phyloP scores from a whole-genome alignment of 306 rosid species.

The Glycine soja region DNA sequence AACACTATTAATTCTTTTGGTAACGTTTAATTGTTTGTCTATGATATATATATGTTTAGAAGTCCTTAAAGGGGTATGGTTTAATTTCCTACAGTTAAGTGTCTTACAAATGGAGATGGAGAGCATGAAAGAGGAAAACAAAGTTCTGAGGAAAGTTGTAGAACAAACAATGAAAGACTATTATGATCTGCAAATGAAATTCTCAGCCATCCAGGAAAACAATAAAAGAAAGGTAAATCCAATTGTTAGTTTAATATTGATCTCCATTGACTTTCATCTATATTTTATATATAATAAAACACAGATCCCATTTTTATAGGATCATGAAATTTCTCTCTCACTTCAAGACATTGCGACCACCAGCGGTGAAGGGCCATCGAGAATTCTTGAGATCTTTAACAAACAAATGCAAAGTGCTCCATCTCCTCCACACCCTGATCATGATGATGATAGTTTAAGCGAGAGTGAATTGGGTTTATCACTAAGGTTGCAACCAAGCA shows the following conservation, averaged over 20 bases:
- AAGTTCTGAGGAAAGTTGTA: slow-evolving; percentile 69
- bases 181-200: slow-evolving; percentile 75
- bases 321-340: slow-evolving; percentile 63
- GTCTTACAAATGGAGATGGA: slow-evolving; percentile 78
- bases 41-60: background rate
- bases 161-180: slow-evolving; percentile 88
- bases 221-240: slow-evolving; percentile 60
- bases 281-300: background rate
- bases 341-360: slow-evolving; percentile 53
- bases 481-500: slow-evolving; percentile 62
- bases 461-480: slow-evolving; percentile 74
- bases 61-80: slow-evolving; percentile 9
- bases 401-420: slow-evolving; percentile 43
- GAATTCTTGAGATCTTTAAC: slow-evolving; percentile 43
- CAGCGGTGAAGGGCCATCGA: slow-evolving; percentile 44
- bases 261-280: background rate
- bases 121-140: slow-evolving; percentile 88
- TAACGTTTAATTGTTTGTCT: too few relatives aligned
- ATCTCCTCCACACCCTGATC: slow-evolving; percentile 21
- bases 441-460: slow-evolving; percentile 38
- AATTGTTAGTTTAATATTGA: background rate
- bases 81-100: slow-evolving; percentile 50
- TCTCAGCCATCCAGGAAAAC: slow-evolving; percentile 65
- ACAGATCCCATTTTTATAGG: slow-evolving; percentile 52
- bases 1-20: background rate